Percentiles rank a stretch among this genome's conserved stretches.
Conservation (phyloP, 1,284 basidiomycete species). For the Macrocybe sp. region DNA sequence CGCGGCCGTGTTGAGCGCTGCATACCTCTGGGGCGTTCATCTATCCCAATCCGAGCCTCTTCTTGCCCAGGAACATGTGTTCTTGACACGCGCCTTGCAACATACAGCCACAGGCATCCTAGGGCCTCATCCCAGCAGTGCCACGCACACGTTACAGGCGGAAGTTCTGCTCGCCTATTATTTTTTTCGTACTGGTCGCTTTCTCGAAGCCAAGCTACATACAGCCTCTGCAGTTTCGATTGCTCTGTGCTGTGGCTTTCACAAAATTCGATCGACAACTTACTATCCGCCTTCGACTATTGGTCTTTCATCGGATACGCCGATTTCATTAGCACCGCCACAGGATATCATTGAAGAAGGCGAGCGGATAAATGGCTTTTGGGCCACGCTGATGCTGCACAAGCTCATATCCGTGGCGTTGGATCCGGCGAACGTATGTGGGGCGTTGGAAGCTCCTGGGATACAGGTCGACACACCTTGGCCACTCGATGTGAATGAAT, state of each 20-base stretch:
- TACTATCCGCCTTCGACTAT: slow-evolving; percentile 24
- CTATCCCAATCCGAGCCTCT: slow-evolving; percentile 33
- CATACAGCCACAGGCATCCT: slow-evolving; percentile 33
- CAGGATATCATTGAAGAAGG: slow-evolving; percentile 43
- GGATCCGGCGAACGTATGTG: slow-evolving; percentile 37
- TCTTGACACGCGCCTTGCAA: slow-evolving; percentile 40
- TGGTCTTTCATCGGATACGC: slow-evolving; percentile 27
- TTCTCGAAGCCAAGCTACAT: slow-evolving; percentile 41
- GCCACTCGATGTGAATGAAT: slow-evolving; percentile 46
- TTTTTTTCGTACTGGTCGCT: slow-evolving; percentile 42
- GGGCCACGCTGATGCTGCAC: slow-evolving; percentile 48
- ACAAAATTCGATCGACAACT: slow-evolving; percentile 34
- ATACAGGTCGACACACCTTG: slow-evolving; percentile 53
- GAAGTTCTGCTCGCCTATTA: slow-evolving; percentile 52
- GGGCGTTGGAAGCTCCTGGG: slow-evolving; percentile 39
- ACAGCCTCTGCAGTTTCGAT: slow-evolving; percentile 35
- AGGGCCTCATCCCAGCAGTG: slow-evolving; percentile 34
- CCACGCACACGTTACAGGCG: slow-evolving; percentile 52
- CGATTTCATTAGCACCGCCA: slow-evolving; percentile 26
- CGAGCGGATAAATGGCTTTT: slow-evolving; percentile 55
- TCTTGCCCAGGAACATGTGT: slow-evolving; percentile 30
- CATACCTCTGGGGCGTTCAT: slow-evolving; percentile 47
- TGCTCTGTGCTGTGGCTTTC: slow-evolving; percentile 34
- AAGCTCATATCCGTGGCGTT: slow-evolving; percentile 45
- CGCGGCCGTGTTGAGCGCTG: slow-evolving; percentile 40